A percentile compares a stretch with the other conserved stretches of the same genome.
Evolutionary conservation across 2,329 filamentous ascomycete species (phyloP).

Genomic region (Ceratocystis smalleyi): DNA sequence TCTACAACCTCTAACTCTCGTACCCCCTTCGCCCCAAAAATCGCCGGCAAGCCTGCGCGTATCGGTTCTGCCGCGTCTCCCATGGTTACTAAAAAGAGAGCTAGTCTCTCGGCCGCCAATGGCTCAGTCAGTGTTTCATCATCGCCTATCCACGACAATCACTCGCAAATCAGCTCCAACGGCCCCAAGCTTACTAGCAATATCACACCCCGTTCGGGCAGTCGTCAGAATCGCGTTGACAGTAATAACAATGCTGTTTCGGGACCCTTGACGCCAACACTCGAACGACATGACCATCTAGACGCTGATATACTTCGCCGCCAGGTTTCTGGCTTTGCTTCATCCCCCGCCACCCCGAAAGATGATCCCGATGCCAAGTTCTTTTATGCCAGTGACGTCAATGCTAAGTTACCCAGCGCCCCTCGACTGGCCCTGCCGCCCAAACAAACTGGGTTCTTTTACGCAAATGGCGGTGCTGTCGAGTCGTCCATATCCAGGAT

Average conservation of each 20-base stretch:
- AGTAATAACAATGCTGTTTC: slow-evolving; percentile 52
- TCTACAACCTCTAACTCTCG: slow-evolving; percentile 17
- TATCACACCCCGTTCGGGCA: slow-evolving; percentile 63
- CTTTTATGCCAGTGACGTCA: slow-evolving; percentile 78
- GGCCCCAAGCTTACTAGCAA: slow-evolving; percentile 39
- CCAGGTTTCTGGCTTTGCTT: slow-evolving; percentile 28
- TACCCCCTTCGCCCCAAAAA: slow-evolving; percentile 40
- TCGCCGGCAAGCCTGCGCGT: slow-evolving; percentile 31
- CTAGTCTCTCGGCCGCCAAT: neutral
- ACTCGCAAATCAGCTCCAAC: neutral
- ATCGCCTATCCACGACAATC: slow-evolving; percentile 32
- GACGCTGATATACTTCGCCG: slow-evolving; percentile 15
- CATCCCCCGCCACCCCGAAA: slow-evolving; percentile 23
- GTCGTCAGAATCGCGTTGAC: slow-evolving; percentile 55
- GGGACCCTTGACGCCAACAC: slow-evolving; percentile 35
- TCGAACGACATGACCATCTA: slow-evolving; percentile 24
- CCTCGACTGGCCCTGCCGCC: slow-evolving; percentile 24
- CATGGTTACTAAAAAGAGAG: slow-evolving; percentile 1
- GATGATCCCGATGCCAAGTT: slow-evolving; percentile 49
- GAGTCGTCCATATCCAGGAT: slow-evolving; percentile 24
- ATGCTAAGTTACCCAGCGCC: slow-evolving; percentile 27
- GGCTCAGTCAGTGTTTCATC: neutral
- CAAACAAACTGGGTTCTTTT: slow-evolving; percentile 39
- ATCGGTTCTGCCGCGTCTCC: neutral
- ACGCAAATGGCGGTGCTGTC: slow-evolving; percentile 36